A percentile compares a stretch with the other conserved stretches of the same genome.
These are phyloP conservation scores for Amanita fuliginea DNA, from an alignment of 768 basidiomycete species.

Conservation along the genomic window DNA sequence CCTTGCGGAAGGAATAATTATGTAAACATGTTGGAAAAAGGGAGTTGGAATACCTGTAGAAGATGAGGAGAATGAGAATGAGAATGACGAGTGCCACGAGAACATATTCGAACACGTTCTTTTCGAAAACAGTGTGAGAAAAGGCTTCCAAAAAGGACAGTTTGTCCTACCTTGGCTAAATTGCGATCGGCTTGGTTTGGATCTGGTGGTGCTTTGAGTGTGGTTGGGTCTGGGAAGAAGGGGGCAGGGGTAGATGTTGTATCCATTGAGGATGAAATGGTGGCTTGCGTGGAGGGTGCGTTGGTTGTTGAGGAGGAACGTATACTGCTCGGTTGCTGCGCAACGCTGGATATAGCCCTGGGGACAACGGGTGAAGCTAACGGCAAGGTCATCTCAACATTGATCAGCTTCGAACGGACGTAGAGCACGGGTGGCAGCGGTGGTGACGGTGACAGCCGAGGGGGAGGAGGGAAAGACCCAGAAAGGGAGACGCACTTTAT, in stretches of 20 bases:
- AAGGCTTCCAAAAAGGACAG: not conserved
- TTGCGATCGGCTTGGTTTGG: conserved; percentile 3
- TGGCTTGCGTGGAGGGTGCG: not conserved
- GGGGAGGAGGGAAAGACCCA: not conserved
- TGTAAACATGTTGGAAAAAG: not conserved
- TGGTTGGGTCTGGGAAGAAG: conserved; percentile 17
- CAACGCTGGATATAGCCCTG: not conserved
- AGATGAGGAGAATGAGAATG: not conserved
- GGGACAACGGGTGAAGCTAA: not conserved
- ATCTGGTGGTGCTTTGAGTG: conserved; percentile 5
- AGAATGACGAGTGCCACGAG: not conserved
- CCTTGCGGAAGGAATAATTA: not conserved
- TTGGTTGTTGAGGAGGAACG: not conserved
- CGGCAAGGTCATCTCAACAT: not conserved
- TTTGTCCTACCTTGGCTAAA: conserved; percentile 15
- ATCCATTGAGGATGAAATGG: not conserved
- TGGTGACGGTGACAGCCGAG: not conserved
- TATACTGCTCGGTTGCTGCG: not conserved
- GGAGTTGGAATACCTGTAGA: not conserved
- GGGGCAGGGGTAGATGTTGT: conserved; percentile 8
- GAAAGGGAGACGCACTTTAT: not conserved
- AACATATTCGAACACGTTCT: not conserved
- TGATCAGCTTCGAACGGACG: not conserved
- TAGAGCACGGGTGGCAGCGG: not conserved
- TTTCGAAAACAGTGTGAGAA: not conserved